Percentiles rank a stretch among this genome's conserved stretches.
phyloP scores from a whole-genome alignment of 352 stramenopile species.

The Globisporangium splendens region DNA sequence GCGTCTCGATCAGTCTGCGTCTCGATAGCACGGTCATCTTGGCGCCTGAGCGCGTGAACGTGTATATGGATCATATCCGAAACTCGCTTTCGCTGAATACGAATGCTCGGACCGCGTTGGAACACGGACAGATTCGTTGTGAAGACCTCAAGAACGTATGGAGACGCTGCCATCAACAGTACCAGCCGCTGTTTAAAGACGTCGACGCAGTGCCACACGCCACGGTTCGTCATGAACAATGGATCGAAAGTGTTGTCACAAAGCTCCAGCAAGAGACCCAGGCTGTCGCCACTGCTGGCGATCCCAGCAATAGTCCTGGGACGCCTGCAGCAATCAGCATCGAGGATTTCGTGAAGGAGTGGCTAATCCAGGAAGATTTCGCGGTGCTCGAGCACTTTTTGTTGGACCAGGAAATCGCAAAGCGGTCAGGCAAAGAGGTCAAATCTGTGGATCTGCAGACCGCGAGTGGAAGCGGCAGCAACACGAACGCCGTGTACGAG shows the following conservation, averaged over 20 bases:
- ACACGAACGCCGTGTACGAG: conserved; percentile 61
- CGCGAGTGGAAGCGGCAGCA: conserved; percentile 46
- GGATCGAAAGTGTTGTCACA: conserved; percentile 38
- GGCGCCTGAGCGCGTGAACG: conserved; percentile 31
- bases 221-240: conserved; percentile 15
- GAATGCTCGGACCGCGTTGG: conserved; percentile 11
- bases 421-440: conserved; percentile 40
- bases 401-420: conserved; percentile 43
- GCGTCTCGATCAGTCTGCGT: conserved; percentile 66
- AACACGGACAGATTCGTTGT: conserved; percentile 23
- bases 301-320: no score
- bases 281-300: not conserved
- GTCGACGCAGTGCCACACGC: no score
- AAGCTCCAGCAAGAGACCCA: conserved; percentile 34
- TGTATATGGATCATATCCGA: conserved; percentile 42
- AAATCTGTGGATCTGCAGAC: conserved; percentile 42
- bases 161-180: conserved; percentile 37
- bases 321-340: conserved; percentile 25
- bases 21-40: conserved; percentile 47
- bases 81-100: conserved; percentile 20
- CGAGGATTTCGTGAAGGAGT: conserved; percentile 71
- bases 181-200: conserved; percentile 1
- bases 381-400: conserved; percentile 47
- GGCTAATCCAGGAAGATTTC: conserved; percentile 72
- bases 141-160: conserved; percentile 50